Evolutionary conservation across 2,329 filamentous ascomycete genomes (phyloP), one percentile per base, ranked within the genome.

Genomic region (Diplodia sapinea): DNA sequence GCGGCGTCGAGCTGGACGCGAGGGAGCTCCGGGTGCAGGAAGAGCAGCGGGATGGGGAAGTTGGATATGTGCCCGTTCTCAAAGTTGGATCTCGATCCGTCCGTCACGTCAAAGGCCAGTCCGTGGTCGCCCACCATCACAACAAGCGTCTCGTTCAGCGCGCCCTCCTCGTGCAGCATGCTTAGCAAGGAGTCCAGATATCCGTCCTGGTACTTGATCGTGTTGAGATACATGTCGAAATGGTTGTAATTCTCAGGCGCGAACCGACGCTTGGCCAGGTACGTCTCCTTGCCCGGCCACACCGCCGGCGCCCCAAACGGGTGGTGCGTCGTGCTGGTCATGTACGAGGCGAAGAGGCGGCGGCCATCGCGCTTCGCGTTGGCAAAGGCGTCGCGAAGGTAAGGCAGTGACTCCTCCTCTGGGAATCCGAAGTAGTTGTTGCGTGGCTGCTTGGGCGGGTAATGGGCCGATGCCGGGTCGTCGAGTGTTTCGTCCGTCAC

Each of bases 401-500:
- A 82, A 6, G 79, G 79, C 68, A 76, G 76, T 1, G 81, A 71
- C 50, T 80, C 79, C 6, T 74, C 74, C 69, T 83, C 82, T 4
- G 80, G 72, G 63, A 72, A 81, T 68, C 81, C 81, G 70, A 82
- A 83, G 68, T 82, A 83, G 69, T 82, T 82, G 67, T 77, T 71
- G 64, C 77, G 73, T 68, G 74, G 62, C 33, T 74, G 63, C 29
- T 68, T 65, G 6, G 68, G 68, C 68, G 70, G 77, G 68, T 71
- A 81, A 70, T 78, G 71, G 57, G 75, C 77, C n/a, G 77, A 74
- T 1, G 59, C 66, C 6, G 69, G 65, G n/a, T 73, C 68, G 5
- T 69, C 69, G 8, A 80, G 70, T 55, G 65, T 68, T 1, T 43
- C 26, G 20, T 55, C 63, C 5, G 43, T 40, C 1, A 66, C 36